Percentiles rank a stretch among this genome's conserved stretches.
Evolutionary conservation across 805 yeast species (phyloP).

Genomic region (Candida khao-thaluensis): DNA sequence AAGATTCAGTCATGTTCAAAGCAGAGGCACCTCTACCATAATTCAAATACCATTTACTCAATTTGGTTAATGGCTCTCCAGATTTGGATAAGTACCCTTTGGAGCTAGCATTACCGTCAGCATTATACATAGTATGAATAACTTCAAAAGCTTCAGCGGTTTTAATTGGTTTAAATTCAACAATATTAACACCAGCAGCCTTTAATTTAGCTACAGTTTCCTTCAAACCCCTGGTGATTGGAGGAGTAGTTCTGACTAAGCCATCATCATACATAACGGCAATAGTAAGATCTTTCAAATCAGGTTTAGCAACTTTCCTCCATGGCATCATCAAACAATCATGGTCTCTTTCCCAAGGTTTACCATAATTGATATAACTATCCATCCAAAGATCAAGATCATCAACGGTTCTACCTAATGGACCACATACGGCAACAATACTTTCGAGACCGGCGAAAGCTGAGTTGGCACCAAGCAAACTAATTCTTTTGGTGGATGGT

Average conservation of each 20-base stretch:
- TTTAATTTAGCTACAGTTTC: slow-evolving; percentile 52
- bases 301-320: slow-evolving; percentile 44
- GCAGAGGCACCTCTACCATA: slow-evolving; percentile 56
- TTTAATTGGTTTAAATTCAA: slow-evolving; percentile 57
- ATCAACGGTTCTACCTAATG: slow-evolving; percentile 60
- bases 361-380: slow-evolving; percentile 57
- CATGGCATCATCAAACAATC: slow-evolving; percentile 50
- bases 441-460: slow-evolving; percentile 62
- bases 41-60: slow-evolving; percentile 60
- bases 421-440: slow-evolving; percentile 64
- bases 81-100: slow-evolving; percentile 49
- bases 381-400: slow-evolving; percentile 72
- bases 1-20: slow-evolving; percentile 49
- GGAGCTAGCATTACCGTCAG: slow-evolving; percentile 53
- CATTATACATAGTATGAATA: slow-evolving; percentile 53
- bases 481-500: slow-evolving; percentile 37
- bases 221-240: slow-evolving; percentile 57
- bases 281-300: slow-evolving; percentile 49
- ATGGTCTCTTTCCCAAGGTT: slow-evolving; percentile 59
- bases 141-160: slow-evolving; percentile 60
- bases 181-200: slow-evolving; percentile 56
- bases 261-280: slow-evolving; percentile 67
- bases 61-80: slow-evolving; percentile 67
- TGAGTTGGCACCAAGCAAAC: slow-evolving; percentile 46
- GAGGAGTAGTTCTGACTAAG: slow-evolving; percentile 65